Percentiles rank a stretch among this genome's conserved stretches.
Evolutionary conservation across 495 filamentous ascomycete genomes (phyloP).

Genomic region (Lentithecium fluviatile): DNA sequence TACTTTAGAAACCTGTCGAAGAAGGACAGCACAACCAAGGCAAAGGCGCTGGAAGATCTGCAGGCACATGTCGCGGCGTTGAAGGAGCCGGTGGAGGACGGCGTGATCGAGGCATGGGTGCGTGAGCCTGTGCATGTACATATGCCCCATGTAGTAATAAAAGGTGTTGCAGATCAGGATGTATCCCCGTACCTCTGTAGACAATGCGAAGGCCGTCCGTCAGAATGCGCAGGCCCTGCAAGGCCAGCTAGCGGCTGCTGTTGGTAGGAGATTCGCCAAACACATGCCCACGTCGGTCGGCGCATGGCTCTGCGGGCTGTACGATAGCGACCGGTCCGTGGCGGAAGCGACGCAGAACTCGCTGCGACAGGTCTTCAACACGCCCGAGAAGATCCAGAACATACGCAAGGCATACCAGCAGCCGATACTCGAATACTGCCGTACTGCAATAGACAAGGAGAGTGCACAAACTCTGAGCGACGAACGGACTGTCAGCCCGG

Average conservation of each 20-base stretch:
- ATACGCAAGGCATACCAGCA: conserved; percentile 76
- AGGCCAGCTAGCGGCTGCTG: conserved; percentile 66
- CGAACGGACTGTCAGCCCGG: conserved; percentile 73
- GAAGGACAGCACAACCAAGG: conserved; percentile 87
- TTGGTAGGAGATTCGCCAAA: conserved; percentile 76
- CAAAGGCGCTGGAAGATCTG: conserved; percentile 89
- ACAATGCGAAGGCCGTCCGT: conserved; percentile 80
- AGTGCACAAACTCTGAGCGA: conserved; percentile 80
- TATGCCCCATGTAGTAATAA: conserved; percentile 40
- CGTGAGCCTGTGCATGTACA: conserved; percentile 44
- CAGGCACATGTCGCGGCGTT: conserved; percentile 58
- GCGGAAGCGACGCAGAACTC: conserved; percentile 72
- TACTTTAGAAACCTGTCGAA: conserved; percentile 89
- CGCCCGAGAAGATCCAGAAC: conserved; percentile 69
- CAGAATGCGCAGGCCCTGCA: conserved; percentile 77
- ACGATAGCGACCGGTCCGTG: conserved; percentile 77
- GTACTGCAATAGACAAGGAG: conserved; percentile 72
- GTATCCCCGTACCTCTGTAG: conserved; percentile 85
- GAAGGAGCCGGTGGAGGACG: conserved; percentile 65
- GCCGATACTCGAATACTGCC: conserved; percentile 76
- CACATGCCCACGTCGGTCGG: conserved; percentile 73
- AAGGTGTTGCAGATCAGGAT: conserved; percentile 63
- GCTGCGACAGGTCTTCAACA: conserved; percentile 68
- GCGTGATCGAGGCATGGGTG: conserved; percentile 84
- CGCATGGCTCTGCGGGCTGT: conserved; percentile 82